Evolutionary conservation across 345 rosid species (phyloP), one percentile per base, ranked within the genome.

Genomic region (Brassica incana): DNA sequence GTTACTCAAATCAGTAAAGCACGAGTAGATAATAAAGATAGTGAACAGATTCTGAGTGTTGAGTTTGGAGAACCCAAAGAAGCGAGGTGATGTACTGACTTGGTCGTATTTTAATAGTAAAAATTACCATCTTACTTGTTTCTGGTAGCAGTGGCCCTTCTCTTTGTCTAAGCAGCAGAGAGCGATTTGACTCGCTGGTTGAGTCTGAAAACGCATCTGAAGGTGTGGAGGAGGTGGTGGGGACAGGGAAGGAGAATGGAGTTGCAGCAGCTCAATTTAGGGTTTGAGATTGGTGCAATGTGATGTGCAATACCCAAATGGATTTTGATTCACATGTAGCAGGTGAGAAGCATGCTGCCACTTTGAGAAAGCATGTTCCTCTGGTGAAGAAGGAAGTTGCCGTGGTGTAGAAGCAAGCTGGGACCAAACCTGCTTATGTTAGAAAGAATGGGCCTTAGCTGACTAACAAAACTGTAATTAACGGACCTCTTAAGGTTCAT

Each of bases 301-400:
- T 88, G 56, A 86, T 82, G 40, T 87, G 90, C 77, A 82, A 80
- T 38, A 81, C 87, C 32, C 77, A 81, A 66, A 73, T 60, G 1
- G 89, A 81, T 27, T 85, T 81, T 73, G 56, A 58, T 9, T 72
- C 61, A 74, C 91, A 89, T 80, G 74, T 88, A 40, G 48, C 65
- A 6, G 91, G 93, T 30, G 81, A 80, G 74, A 86, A 84, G 86
- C 90, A 89, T 77, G 83, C 81, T 70, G 77, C 29, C 4, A 16
- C n/a, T 5, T 11, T 72, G 15, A 72, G 32, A 8, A 71, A 56
- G 65, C 75, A 65, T 27, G 6, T 48, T 48, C 56, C 56, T 14
- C 56, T 48, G 16, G 6, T 48, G 59, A 54, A 54, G 23, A 54
- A n/a, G 18, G 18, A 50, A 14, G 58, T 50, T 50, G 58, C 58